A percentile compares a stretch with the other conserved stretches of the same genome.
phyloP scores from a whole-genome alignment of 257 asterid species.

The Asclepias syriaca region DNA sequence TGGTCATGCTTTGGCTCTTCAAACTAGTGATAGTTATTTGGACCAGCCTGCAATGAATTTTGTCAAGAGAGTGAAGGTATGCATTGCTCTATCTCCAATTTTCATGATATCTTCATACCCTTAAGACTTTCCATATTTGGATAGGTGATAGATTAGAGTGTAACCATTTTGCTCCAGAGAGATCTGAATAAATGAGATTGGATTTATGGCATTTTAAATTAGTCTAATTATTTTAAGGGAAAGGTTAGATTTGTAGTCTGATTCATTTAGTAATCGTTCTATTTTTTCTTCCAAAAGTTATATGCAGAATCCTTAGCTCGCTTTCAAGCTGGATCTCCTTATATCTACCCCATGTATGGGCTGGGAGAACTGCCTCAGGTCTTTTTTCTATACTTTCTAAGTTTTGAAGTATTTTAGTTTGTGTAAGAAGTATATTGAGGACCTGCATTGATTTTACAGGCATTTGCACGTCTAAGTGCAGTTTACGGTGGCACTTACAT shows the following conservation, averaged over 20 bases:
- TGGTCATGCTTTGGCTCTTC: conserved; percentile 93
- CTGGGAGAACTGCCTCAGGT: conserved; percentile 99
- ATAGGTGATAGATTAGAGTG: background rate
- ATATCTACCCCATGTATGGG: conserved; percentile 94
- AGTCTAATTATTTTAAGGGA: background rate
- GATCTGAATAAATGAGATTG: background rate
- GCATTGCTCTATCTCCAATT: background rate
- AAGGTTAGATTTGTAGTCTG: background rate
- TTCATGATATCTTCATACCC: background rate
- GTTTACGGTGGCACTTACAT: conserved; percentile 99
- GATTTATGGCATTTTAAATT: background rate
- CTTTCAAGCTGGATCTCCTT: conserved; percentile 95
- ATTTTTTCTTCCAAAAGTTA: conserved; percentile 45
- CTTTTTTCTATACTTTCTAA: conserved; percentile 20
- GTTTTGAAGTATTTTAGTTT: conserved; percentile 10
- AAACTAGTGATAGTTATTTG: conserved; percentile 65
- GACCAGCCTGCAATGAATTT: conserved; percentile 79
- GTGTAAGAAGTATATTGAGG: background rate
- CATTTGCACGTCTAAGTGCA: conserved; percentile 98
- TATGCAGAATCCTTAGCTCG: conserved; percentile 98
- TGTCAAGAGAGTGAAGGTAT: conserved; percentile 88
- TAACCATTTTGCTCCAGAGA: background rate
- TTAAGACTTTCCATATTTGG: background rate
- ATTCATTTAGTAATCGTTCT: conserved; percentile 3
- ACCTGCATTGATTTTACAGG: conserved; percentile 40